Evolutionary conservation across 1,139 yeast genomes (phyloP), one percentile per base, ranked within the genome.

Genomic region (Lodderomyces orthopsilosis): DNA sequence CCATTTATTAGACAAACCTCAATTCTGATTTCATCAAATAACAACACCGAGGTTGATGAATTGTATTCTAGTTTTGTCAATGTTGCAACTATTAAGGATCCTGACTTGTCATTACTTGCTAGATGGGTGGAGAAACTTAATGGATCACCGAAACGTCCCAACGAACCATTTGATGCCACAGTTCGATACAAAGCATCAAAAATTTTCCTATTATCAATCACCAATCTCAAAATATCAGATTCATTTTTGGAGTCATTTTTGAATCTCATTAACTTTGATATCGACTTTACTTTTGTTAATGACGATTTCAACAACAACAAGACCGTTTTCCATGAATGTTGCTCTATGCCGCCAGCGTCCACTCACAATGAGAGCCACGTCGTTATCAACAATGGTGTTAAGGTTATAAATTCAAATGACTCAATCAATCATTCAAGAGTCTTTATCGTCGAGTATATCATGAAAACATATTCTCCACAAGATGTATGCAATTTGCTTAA

Each of bases 1-100:
- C 33, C 23, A 14, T 47, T 47, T 17, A 33, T 43, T n/a, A 43
- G 53, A 35, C 49, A 46, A 23, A 40, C 51, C 9, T 46, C 53
- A 15, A 45, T 47, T 26, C 19, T 36, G 13, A 42, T 34, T 17
- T 28, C 33, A 15, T 40, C 30, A 26, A 32, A 34, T 18, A 43
- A 53, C 35, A 65, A 68, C 46, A 62, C 53, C 35, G 82, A 75
- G 48, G 74, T 77, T 26, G 90, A 85, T 58, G 90, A 83, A 52
- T 62, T 85, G 14, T 84, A 82, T 58, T 67, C 81, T 17, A 84
- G 84, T 59, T 83, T 85, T 54, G 75, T 84, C 46, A 77, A 77
- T 50, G 76, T 84, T 15, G 85, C 77, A 10, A 72, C 77, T 13
- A 63, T 70, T 10, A 70, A 72, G 46, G 76, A 69, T 38, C 68